phyloP scores from a whole-genome alignment of 345 rosid genomes.

The Rhizophora mangle region DNA sequence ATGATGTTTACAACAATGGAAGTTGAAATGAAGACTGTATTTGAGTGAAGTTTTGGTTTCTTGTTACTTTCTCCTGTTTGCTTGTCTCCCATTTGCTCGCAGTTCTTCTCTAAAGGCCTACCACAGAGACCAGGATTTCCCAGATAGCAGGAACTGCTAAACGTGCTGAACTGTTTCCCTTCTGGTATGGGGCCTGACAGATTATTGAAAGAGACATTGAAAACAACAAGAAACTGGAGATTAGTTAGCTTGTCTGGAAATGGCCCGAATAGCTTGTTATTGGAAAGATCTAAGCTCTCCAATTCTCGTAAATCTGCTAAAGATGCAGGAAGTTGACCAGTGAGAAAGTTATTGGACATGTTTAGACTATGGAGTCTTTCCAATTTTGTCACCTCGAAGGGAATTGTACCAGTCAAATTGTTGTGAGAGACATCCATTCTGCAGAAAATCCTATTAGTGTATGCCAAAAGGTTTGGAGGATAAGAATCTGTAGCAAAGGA shows the following conservation, averaged over 20 bases:
- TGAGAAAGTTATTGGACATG: slow-evolving; percentile 17
- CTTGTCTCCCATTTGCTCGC: background rate
- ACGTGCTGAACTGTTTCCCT: background rate
- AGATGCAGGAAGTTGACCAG: slow-evolving; percentile 15
- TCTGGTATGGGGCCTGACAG: slow-evolving; percentile 15
- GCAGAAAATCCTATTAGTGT: background rate
- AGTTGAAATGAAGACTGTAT: too few relatives aligned
- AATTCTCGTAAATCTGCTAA: background rate
- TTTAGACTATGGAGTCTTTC: background rate
- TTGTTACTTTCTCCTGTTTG: too few relatives aligned
- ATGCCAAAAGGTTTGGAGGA: background rate
- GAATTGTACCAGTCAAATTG: slow-evolving; percentile 18
- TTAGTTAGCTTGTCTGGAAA: background rate
- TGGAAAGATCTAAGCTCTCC: slow-evolving; percentile 14
- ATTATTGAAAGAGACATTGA: slow-evolving; percentile 19
- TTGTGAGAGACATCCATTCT: slow-evolving; percentile 16
- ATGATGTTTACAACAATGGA: too few relatives aligned
- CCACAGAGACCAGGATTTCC: slow-evolving; percentile 16
- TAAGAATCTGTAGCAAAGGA: too few relatives aligned
- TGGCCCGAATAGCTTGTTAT: slow-evolving; percentile 8
- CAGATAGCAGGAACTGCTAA: background rate
- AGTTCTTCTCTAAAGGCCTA: background rate
- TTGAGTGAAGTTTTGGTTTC: too few relatives aligned
- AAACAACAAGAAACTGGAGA: accelerated
- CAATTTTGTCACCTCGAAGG: slow-evolving; percentile 1